These are phyloP conservation scores for Backusella macrospora DNA, from an alignment of 192 early-diverging fungal species.

Conservation along the genomic window DNA sequence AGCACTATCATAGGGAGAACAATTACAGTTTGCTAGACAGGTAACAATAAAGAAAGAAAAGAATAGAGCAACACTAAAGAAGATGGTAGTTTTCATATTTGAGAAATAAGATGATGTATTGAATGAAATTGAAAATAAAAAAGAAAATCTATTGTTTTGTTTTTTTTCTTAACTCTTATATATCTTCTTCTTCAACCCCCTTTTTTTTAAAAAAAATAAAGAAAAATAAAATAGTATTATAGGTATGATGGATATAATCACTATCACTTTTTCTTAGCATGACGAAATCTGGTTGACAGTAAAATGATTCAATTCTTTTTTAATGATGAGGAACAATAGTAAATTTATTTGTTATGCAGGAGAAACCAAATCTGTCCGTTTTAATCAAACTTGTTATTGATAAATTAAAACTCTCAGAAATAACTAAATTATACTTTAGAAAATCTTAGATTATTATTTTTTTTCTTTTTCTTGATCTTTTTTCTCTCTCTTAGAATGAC, in stretches of 20 bases:
- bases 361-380: background rate
- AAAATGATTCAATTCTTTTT: background rate
- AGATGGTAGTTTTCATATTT: background rate
- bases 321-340: background rate
- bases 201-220: too few species aligned
- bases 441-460: too few species aligned
- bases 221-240: too few species aligned
- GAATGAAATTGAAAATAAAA: background rate
- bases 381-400: background rate
- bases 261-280: background rate
- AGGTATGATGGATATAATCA: too few species aligned
- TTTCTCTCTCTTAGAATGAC: too few species aligned
- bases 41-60: background rate
- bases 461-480: too few species aligned
- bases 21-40: conserved; percentile 15
- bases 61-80: background rate
- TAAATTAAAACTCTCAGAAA: conserved; percentile 16
- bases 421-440: background rate
- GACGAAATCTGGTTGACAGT: conserved; percentile 7
- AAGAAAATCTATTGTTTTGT: background rate
- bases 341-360: too few species aligned
- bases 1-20: background rate
- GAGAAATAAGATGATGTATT: background rate
- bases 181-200: too few species aligned
- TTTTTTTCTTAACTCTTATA: too few species aligned